phyloP scores from a whole-genome alignment of 2,329 filamentous ascomycete genomes.

The Apiospora rasikravindrae region DNA sequence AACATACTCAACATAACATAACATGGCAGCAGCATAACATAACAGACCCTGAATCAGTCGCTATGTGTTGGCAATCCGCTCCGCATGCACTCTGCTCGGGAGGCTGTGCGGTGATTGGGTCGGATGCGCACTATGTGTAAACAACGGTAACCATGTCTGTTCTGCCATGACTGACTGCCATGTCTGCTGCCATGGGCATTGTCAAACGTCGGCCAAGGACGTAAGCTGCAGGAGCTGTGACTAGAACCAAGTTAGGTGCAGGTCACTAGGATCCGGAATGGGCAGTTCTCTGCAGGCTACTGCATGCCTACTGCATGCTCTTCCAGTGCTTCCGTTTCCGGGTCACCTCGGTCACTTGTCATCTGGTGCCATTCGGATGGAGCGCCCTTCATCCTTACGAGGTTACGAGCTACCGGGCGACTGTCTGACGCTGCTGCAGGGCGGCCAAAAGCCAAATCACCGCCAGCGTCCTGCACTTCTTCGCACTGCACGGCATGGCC shows the following conservation, averaged over 20 bases:
- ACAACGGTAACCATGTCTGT: neutral
- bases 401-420: neutral
- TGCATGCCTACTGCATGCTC: constrained; percentile 8
- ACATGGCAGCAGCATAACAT: constrained; percentile 1
- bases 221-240: constrained; percentile 14
- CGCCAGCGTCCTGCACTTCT: neutral
- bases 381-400: constrained; percentile 6
- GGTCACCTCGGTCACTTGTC: constrained; percentile 1
- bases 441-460: neutral
- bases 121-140: neutral
- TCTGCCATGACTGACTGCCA: neutral
- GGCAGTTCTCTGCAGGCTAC: neutral
- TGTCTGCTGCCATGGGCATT: neutral
- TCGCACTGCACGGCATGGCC: constrained; percentile 14
- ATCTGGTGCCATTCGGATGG: constrained; percentile 3
- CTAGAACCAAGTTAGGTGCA: constrained; percentile 6
- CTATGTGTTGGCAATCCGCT: neutral
- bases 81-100: neutral
- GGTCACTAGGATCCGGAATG: neutral
- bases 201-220: constrained; percentile 10
- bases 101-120: constrained; percentile 8
- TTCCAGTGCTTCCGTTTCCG: constrained; percentile 7
- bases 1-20: constrained; percentile 2
- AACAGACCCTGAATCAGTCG: neutral
- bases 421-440: constrained; percentile 10